Base-by-base conservation (phyloP, 768 basidiomycete species). In the Coprinopsis cinerea region DNA sequence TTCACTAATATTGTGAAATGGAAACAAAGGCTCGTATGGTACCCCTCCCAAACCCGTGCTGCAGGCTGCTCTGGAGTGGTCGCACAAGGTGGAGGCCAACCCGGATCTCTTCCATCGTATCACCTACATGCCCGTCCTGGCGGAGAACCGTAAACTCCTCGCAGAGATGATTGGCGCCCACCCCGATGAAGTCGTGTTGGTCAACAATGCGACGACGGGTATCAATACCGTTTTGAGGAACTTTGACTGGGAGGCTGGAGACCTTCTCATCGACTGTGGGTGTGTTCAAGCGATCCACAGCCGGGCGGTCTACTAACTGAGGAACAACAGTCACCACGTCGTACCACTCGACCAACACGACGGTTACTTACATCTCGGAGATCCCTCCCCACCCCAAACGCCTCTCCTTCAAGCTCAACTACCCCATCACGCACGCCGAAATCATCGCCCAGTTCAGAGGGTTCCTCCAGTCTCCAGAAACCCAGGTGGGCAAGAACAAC, bases 181-280 rank as follows among this genome's bases (percentile, higher is more conserved):
- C 0, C 59, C 57, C 14, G 75, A 83, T 39, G 84, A 85, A 57
- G 67, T 77, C n/a, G 79, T 84, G 17, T 64, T 81, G 7, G 75
- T 83, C 0, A 64, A 74, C 0, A 88, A 87, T 55, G 75, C 85
- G 0, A 82, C 82, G 0, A 72, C 77, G 54, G 85, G 79, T 2
- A 55, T 92, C 27, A 81, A 82, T 55, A 86, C 81, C 9, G 67
- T 92, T 44, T 60, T 88, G 26, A 66, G 74, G 41, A 88, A 88
- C 51, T 69, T 92, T 25, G 67, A 75, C 30, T 89, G 84, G 85
- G 68, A 76, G 30, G 61, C 77, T 43, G 81, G 76, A 0, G 89
- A 92, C 62, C 65, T 85, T 7, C 71, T 92, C 46, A 65, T 90
- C 39, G 69, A 64, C 13, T 78, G 85, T 87, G 59, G 37, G 77